Evolutionary conservation across 352 stramenopile species (phyloP).

Genomic region (Globisporangium parvum): DNA sequence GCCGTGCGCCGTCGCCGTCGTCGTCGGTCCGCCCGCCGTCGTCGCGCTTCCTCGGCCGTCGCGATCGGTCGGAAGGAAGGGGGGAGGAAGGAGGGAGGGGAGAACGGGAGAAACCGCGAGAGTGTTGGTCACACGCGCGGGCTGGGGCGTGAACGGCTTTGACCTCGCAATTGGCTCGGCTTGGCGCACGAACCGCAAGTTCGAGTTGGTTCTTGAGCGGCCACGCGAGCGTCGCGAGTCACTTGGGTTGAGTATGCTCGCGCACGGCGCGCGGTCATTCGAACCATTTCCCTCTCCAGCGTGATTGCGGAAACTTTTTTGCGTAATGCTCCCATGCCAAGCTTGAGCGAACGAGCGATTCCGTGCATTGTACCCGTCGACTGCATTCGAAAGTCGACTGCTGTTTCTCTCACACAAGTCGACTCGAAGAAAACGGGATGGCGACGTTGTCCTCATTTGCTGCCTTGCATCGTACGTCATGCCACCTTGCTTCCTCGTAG

Average conservation of each 20-base stretch:
- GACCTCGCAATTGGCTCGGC: background rate
- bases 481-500: no score
- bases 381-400: no score
- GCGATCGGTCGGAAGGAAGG: background rate
- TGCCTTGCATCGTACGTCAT: no score
- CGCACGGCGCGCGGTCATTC: background rate
- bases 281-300: background rate
- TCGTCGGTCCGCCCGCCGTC: constrained; percentile 1
- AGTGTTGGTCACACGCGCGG: constrained; percentile 19
- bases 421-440: no score
- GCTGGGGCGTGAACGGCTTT: constrained; percentile 11
- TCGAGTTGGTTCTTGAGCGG: background rate
- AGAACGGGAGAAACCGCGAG: background rate
- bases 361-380: no score
- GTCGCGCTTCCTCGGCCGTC: background rate
- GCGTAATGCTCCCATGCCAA: background rate
- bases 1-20: background rate
- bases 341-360: no score
- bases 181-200: background rate
- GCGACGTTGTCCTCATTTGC: no score
- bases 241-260: background rate
- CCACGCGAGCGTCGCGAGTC: background rate
- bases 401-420: no score
- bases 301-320: background rate
- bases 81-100: background rate